Base-by-base conservation (phyloP, 2,329 filamentous ascomycete species). In the Cytospora chrysosperma region DNA sequence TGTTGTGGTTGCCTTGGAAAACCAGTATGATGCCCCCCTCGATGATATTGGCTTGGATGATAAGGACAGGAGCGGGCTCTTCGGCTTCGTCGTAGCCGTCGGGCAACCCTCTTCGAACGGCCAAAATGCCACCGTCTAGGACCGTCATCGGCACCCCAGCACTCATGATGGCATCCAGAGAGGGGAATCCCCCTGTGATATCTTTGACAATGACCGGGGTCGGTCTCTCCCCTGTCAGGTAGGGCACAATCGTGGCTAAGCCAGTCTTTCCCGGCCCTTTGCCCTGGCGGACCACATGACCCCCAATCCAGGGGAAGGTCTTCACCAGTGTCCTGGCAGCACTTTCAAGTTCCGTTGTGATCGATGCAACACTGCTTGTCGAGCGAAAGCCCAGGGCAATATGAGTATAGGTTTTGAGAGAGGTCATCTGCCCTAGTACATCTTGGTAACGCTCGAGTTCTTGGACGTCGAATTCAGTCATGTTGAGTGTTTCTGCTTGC, bases 11-110 rank as follows among this genome's bases (percentile, higher is more conserved):
- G 0, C 57, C 66, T 30, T 66, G 60, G 19, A 71, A 64, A 12
- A 57, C 65, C 27, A 71, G 52, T 4, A 71, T 34, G 9, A 70
- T 40, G 1, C 70, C 69, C 10, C 65, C 69, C 6, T 28, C 21
- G 32, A 71, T 28, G 24, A 70, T 65, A n/a, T 62, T 62, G 27
- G 67, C 70, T 54, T 70, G 69, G 27, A 70, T 65, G 17, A 58
- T 61, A 4, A 64, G 12, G 5, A 66, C 64, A 4, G 64, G 59
- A 10, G 57, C 61, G 21, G 40, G 49, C 7, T 26, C 32, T 6
- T 55, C 51, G 9, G 26, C 47, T 3, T 66, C 64, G 17, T 66
- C 58, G 58, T 61, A 64, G 3, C 19, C n/a, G 21, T 66, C 57
- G 1, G 64, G 61, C 47, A 61, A 17, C 9, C 61, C 61, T 26